Evolutionary conservation across 2,329 filamentous ascomycete genomes (phyloP), one percentile per base, ranked within the genome.

Genomic region (Neopestalotiopsis sp.): DNA sequence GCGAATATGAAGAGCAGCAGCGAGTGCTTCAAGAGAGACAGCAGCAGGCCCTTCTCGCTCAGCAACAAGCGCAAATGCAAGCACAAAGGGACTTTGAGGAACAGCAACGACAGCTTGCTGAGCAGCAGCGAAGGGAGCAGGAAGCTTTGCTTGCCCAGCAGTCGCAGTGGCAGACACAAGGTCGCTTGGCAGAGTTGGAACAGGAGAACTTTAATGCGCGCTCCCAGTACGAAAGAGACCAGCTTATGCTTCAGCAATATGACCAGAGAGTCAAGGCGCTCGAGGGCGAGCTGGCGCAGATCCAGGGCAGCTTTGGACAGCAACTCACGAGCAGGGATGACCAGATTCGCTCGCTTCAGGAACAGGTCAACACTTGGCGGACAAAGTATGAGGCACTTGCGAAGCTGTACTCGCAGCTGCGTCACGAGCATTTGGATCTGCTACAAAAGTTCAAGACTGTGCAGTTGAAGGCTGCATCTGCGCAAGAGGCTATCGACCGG

Each of bases 301-400:
- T 98, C 66, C 93, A 94, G 75, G 89, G 87, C 74, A 98, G 94
- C 79, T 92, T 93, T 74, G 91, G 92, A 57, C 91, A 97, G 80
- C 96, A 98, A 78, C 90, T 93, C 66, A 84, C 87, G 45, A 98
- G 95, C 78, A 97, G 95, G 79, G 96, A 99, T 76, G 96, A 98
- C 74, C 95, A 98, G 81, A 95, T 99, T 75, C 88, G 91, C 30
- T 91, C 96, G 1, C 85, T 99, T 24, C 96, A 98, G 77, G 96
- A 98, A 82, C 96, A 98, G 82, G 92, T 98, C 73, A 98, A 98
- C 81, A 98, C 95, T 0, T 99, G 96, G 96, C 89, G 96, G 69
- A 92, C 93, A 66, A 99, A 99, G 81, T 99, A 99, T 77, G 96
- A 99, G 80, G 93, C 95, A 0, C 85, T 99, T 64, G 96, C 96